Conservation (phyloP, 306 rosid species). For the Aeschynomene evenia region DNA sequence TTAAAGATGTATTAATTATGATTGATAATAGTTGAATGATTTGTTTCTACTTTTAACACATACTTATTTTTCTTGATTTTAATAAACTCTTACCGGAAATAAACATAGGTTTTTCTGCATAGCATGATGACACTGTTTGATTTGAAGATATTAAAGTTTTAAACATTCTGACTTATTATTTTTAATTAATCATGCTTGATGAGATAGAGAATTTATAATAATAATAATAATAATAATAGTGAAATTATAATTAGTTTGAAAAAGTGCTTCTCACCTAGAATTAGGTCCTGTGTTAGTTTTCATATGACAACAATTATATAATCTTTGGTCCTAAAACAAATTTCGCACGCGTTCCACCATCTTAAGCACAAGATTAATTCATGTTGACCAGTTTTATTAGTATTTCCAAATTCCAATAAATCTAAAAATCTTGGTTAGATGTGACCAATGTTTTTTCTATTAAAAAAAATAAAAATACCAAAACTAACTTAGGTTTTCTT, state of each 20-base stretch:
- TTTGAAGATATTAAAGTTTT: too few species aligned
- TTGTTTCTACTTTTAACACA: too few species aligned
- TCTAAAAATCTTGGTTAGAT: slow-evolving; percentile 10
- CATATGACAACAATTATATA: slow-evolving; percentile 4
- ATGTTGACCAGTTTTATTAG: slow-evolving; percentile 11
- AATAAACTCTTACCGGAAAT: too few species aligned
- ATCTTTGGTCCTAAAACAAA: not conserved
- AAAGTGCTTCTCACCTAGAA: slow-evolving; percentile 27
- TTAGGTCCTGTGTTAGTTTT: slow-evolving; percentile 30
- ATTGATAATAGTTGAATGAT: too few species aligned
- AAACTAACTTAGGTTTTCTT: too few species aligned
- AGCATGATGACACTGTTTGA: too few species aligned
- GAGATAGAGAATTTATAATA: too few species aligned
- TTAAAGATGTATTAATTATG: too few species aligned
- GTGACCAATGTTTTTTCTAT: not conserved
- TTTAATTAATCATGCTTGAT: slow-evolving; percentile 10
- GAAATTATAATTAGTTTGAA: slow-evolving; percentile 20
- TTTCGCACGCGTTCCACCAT: not conserved
- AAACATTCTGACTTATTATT: too few species aligned
- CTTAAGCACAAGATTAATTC: slow-evolving; percentile 11
- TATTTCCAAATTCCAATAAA: not conserved
- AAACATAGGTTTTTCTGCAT: too few species aligned
- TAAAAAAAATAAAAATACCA: not conserved
- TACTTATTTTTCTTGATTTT: too few species aligned
- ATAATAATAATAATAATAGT: slow-evolving; percentile 4